Evolutionary conservation across 768 basidiomycete species (phyloP).

Genomic region (Boletus rufocinnamomeus): DNA sequence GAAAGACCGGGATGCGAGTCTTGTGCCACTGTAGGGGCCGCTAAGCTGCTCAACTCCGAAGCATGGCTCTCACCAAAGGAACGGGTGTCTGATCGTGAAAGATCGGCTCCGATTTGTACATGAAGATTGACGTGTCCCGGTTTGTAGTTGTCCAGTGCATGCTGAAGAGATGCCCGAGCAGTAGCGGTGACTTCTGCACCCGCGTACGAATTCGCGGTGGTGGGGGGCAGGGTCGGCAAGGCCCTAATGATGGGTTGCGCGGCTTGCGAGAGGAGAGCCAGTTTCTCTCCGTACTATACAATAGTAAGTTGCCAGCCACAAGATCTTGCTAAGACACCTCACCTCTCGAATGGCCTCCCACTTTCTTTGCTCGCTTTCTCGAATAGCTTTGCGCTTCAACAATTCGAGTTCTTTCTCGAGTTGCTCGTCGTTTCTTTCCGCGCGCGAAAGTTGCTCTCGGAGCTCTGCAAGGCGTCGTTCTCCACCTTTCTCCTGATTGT

Average conservation of each 20-base stretch:
- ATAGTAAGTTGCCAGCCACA: conserved; percentile 2
- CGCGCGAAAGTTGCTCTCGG: conserved; percentile 65
- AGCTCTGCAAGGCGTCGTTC: conserved; percentile 74
- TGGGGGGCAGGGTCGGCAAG: conserved; percentile 70
- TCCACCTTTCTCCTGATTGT: conserved; percentile 60
- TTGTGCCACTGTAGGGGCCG: conserved; percentile 30
- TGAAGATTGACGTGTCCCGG: conserved; percentile 62
- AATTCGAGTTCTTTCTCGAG: conserved; percentile 72
- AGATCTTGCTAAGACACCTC: conserved; percentile 8
- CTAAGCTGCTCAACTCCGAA: conserved; percentile 63
- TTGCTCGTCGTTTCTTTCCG: conserved; percentile 60
- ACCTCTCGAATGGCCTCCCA: conserved; percentile 87
- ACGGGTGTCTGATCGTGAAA: conserved; percentile 69
- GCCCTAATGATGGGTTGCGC: conserved; percentile 60
- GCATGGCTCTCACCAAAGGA: conserved; percentile 88
- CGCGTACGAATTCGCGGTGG: conserved; percentile 53
- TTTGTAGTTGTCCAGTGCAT: conserved; percentile 76
- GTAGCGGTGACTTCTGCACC: conserved; percentile 66
- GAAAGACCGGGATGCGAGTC: conserved; percentile 40
- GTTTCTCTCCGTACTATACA: conserved; percentile 76
- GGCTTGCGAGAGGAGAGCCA: conserved; percentile 72
- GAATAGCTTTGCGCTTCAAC: conserved; percentile 72
- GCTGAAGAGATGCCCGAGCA: conserved; percentile 72
- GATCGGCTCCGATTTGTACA: conserved; percentile 48
- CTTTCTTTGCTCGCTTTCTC: conserved; percentile 73